Conservation (phyloP, 2,329 filamentous ascomycete species). For the Paecilomyces formosus region DNA sequence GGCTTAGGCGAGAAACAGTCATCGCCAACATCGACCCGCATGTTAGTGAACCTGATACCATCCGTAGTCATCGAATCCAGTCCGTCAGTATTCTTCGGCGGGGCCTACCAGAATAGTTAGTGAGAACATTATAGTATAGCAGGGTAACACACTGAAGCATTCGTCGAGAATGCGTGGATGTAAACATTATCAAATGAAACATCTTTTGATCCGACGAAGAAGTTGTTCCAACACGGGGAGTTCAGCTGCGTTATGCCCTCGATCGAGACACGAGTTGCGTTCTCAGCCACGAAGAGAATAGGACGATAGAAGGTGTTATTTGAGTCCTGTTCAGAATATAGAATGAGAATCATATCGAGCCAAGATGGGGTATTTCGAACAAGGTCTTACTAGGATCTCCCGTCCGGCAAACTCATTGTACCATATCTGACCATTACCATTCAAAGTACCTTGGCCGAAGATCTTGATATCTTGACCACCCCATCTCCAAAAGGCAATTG, state of each 20-base stretch:
- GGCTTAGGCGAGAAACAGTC: constrained; percentile 70
- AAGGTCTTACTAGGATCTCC: constrained; percentile 50
- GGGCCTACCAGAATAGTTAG: not conserved
- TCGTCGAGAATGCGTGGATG: constrained; percentile 42
- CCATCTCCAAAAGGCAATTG: constrained; percentile 59
- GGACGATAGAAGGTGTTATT: not conserved
- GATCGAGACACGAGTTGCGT: not conserved
- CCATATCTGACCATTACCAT: constrained; percentile 60
- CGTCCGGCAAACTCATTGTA: constrained; percentile 55
- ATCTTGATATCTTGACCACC: constrained; percentile 61
- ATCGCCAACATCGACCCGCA: constrained; percentile 11
- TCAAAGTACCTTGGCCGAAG: constrained; percentile 56
- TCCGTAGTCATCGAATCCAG: not conserved
- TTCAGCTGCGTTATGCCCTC: constrained; percentile 43
- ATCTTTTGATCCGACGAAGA: constrained; percentile 59
- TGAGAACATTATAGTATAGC: not conserved
- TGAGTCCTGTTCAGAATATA: not conserved
- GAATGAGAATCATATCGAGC: constrained; percentile 36
- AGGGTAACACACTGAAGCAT: not conserved
- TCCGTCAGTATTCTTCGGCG: not conserved
- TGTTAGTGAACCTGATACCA: not conserved
- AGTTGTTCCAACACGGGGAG: constrained; percentile 56
- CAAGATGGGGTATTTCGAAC: constrained; percentile 6
- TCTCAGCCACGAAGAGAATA: not conserved
- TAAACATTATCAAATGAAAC: constrained; percentile 57